Evolutionary conservation across 2,329 filamentous ascomycete species (phyloP).

Genomic region (Exophiala bonariae): DNA sequence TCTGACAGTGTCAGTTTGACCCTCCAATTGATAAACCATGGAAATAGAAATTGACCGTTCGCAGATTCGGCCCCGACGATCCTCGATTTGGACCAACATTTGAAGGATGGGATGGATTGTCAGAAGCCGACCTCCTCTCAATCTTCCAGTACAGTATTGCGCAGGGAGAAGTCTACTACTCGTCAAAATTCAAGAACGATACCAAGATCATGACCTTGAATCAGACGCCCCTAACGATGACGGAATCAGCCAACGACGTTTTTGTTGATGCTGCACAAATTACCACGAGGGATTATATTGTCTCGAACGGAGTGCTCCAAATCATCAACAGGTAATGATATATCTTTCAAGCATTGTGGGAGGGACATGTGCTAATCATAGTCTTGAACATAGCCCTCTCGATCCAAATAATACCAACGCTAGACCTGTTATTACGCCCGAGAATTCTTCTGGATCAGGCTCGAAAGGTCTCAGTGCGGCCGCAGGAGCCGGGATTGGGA

Average conservation of each 20-base stretch:
- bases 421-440: constrained; percentile 1
- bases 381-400: constrained; percentile 9
- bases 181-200: constrained; percentile 43
- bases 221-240: constrained; percentile 49
- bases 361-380: background rate
- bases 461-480: constrained; percentile 19
- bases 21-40: too few relatives aligned
- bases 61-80: constrained; percentile 60
- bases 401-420: constrained; percentile 20
- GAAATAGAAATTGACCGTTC: constrained; percentile 39
- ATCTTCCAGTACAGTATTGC: constrained; percentile 68
- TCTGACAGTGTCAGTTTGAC: constrained; percentile 47
- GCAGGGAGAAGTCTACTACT: constrained; percentile 56
- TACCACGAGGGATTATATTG: constrained; percentile 49
- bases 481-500: constrained; percentile 22
- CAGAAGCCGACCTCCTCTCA: constrained; percentile 46
- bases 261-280: constrained; percentile 57
- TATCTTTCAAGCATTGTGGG: constrained; percentile 21
- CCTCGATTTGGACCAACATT: constrained; percentile 60
- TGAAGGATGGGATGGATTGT: constrained; percentile 50
- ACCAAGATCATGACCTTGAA: constrained; percentile 40
- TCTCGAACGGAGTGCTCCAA: constrained; percentile 59
- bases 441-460: background rate
- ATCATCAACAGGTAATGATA: constrained; percentile 54
- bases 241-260: constrained; percentile 40